Evolutionary conservation across 108 stramenopile genomes (phyloP), one percentile per base, ranked within the genome.

Genomic region (Cyclotella distinguenda): DNA sequence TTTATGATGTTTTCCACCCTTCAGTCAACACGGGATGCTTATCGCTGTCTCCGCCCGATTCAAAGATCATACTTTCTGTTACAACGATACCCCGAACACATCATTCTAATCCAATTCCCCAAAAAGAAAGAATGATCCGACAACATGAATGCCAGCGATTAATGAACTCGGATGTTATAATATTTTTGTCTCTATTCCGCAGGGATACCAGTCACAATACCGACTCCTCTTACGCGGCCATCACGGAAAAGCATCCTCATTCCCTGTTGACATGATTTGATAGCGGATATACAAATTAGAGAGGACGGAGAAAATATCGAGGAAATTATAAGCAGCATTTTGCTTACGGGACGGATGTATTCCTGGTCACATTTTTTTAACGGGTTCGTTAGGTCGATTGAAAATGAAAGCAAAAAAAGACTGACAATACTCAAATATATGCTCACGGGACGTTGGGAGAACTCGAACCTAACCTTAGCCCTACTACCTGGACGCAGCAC

Each of bases 231-330:
- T 8, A 93, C 91, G 16, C 86, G 77, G 10, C 91, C 91, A 77
- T 93, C 88, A 30, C 91, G 85, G 43, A 93, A 89, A 7, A 93
- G 71, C 86, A 93, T 88, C 9, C 91, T 77, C 91, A 93, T 93
- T 56, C 91, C 91, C 54, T 55, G 10, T 2, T 36, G 36, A 31
- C 7, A 55, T 35, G 54, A 9, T 7, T 30, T 6, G 13, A 52
- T 0, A 30, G 31, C 13, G 11, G 31, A 31, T 31, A 16, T 32
- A 11, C 1, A 6, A 31, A 1, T n/a, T n/a, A n/a, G 13, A 1
- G 4, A 31, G 6, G n/a, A 10, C 2, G 12, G 3, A 1, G 1
- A 21, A 6, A 31, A 8, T 28, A 2, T 52, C 13, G 2, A 2
- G 31, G 10, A 23, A 16, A 45, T 5, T 27, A 27, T 10, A 52